Conservation (phyloP, 163 green algal genomes). For the Prototheca cutis region DNA sequence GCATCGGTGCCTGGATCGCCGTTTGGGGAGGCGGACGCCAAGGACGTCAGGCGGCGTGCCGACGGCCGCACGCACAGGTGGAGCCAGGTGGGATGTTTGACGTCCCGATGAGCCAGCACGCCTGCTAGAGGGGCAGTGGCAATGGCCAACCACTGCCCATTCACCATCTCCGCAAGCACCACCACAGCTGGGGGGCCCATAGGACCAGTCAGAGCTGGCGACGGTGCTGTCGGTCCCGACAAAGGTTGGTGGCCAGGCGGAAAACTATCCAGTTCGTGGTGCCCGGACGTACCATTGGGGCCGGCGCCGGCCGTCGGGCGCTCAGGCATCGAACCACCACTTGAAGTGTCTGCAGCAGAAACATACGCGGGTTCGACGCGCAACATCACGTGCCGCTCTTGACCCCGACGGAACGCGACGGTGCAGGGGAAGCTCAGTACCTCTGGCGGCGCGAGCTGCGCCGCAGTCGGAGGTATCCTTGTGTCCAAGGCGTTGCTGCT, state of each 20-base stretch:
- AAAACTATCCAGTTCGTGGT: no score
- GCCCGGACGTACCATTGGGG: no score
- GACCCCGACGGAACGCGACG: constrained; percentile 63
- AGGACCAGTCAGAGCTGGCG: no score
- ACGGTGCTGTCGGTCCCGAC: no score
- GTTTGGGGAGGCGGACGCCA: constrained; percentile 9
- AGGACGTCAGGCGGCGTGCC: constrained; percentile 42
- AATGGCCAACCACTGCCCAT: constrained; percentile 39
- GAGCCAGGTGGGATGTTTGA: constrained; percentile 53
- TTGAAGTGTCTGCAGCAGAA: no score
- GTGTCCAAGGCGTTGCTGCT: no score
- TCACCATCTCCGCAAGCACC: constrained; percentile 8
- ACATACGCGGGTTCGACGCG: constrained; percentile 29
- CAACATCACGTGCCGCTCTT: constrained; percentile 62
- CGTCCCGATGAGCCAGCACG: constrained; percentile 35
- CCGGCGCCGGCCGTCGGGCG: no score
- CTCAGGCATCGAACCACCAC: no score
- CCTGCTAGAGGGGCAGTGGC: constrained; percentile 58
- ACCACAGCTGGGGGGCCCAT: no score
- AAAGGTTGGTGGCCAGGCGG: no score
- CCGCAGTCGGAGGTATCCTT: no score
- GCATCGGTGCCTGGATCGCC: constrained; percentile 16
- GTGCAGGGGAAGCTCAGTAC: constrained; percentile 34
- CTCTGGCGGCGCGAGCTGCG: no score
- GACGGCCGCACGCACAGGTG: constrained; percentile 71